Percentiles rank a stretch among this genome's conserved stretches.
These are phyloP conservation scores for Gossypium herbaceum DNA, from an alignment of 345 rosid species.

Conservation along the genomic window DNA sequence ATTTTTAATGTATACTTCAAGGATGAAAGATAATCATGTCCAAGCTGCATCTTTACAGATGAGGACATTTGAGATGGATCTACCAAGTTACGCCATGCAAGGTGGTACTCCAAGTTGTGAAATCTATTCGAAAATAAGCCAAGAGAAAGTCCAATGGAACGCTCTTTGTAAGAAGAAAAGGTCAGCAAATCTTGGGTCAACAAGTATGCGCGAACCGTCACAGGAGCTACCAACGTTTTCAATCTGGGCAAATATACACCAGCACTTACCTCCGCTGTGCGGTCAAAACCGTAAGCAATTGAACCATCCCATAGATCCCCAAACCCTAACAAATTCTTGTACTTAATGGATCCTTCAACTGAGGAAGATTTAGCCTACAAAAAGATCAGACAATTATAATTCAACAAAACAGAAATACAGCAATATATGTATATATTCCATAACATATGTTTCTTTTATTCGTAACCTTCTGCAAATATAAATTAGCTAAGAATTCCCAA, in stretches of 20 bases:
- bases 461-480: background rate
- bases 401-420: background rate
- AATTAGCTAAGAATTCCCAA: slow-evolving; percentile 6
- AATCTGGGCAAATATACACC: slow-evolving; percentile 79
- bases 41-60: slow-evolving; percentile 81
- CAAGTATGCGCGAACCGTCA: slow-evolving; percentile 63
- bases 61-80: slow-evolving; percentile 69
- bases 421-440: background rate
- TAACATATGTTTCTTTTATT: background rate
- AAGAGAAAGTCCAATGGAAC: slow-evolving; percentile 75
- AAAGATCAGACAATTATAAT: slow-evolving; percentile 16
- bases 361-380: slow-evolving; percentile 80
- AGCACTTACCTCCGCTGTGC: slow-evolving; percentile 71
- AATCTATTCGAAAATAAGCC: slow-evolving; percentile 62
- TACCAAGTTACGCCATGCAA: slow-evolving; percentile 69
- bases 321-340: slow-evolving; percentile 78
- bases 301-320: slow-evolving; percentile 95
- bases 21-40: slow-evolving; percentile 73
- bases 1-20: slow-evolving; percentile 68
- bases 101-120: slow-evolving; percentile 69
- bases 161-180: slow-evolving; percentile 79
- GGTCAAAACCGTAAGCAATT: slow-evolving; percentile 74
- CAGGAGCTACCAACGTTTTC: slow-evolving; percentile 49
- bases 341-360: slow-evolving; percentile 72
- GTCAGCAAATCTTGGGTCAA: slow-evolving; percentile 84